phyloP scores from a whole-genome alignment of 257 asterid species.

The Solanum sejunctum region DNA sequence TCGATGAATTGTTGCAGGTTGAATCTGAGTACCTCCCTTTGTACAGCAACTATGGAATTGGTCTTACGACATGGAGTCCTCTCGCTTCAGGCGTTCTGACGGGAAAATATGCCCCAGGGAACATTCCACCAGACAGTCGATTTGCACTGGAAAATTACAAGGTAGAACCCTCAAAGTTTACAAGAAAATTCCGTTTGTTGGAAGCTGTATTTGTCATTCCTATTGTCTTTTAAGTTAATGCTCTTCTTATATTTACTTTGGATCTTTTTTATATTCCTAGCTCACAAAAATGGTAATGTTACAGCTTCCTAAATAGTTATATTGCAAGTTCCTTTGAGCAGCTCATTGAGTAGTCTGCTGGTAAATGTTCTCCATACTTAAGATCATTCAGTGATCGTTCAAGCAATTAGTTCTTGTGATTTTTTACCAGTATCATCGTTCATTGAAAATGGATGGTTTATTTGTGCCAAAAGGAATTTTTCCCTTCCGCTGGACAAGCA shows the following conservation, averaged over 20 bases:
- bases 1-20: constrained; percentile 38
- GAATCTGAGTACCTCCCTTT: constrained; percentile 83
- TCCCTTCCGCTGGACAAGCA: not conserved
- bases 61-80: constrained; percentile 99
- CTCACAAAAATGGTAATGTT: not conserved
- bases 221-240: not conserved
- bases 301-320: not conserved
- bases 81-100: constrained; percentile 95
- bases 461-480: not conserved
- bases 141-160: constrained; percentile 92
- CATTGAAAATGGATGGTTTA: not conserved
- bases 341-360: not conserved
- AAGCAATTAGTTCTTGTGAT: not conserved
- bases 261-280: not conserved
- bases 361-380: not conserved
- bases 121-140: constrained; percentile 74
- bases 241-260: not conserved
- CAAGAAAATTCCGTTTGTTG: not conserved
- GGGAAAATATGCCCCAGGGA: constrained; percentile 63
- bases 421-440: not conserved
- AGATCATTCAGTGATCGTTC: not conserved
- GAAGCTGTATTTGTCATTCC: not conserved
- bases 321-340: not conserved
- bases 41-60: constrained; percentile 72
- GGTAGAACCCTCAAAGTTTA: constrained; percentile 24